A percentile compares a stretch with the other conserved stretches of the same genome.
Conservation (phyloP, 495 filamentous ascomycete species). For the Antarctomyces pellizariae region DNA sequence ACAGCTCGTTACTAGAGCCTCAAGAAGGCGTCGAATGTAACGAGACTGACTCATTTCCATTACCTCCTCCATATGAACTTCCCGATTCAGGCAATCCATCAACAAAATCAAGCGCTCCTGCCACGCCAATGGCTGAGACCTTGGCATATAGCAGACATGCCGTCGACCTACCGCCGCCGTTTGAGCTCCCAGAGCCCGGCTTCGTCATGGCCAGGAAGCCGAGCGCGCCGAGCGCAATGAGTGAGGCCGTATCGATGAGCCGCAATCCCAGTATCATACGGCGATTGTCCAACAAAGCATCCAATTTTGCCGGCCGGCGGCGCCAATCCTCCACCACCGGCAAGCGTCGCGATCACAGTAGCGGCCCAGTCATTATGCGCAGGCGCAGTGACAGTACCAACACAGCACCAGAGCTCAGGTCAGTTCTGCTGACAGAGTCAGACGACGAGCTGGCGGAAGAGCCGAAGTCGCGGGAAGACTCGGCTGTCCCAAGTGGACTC, state of each 20-base stretch:
- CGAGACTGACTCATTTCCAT: no score
- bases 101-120: no score
- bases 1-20: no score
- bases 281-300: conserved; percentile 10
- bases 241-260: conserved; percentile 22
- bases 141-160: no score
- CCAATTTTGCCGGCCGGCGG: conserved; percentile 17
- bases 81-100: no score
- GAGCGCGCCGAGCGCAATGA: conserved; percentile 26
- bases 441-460: conserved; percentile 33
- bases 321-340: conserved; percentile 49
- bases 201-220: conserved; percentile 18
- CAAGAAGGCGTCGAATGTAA: no score
- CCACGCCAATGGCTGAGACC: no score
- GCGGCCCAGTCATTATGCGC: conserved; percentile 69
- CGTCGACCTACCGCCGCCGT: conserved; percentile 19
- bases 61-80: no score
- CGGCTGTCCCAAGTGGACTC: conserved; percentile 8
- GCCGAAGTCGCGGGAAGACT: conserved; percentile 10
- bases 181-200: conserved; percentile 33
- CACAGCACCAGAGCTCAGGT: conserved; percentile 26
- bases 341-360: conserved; percentile 60
- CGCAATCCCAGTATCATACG: conserved; percentile 22
- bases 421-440: conserved; percentile 33
- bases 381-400: conserved; percentile 72